These are phyloP conservation scores for Clonostachys rhizophaga DNA, from an alignment of 2,329 filamentous ascomycete genomes.

Conservation along the genomic window DNA sequence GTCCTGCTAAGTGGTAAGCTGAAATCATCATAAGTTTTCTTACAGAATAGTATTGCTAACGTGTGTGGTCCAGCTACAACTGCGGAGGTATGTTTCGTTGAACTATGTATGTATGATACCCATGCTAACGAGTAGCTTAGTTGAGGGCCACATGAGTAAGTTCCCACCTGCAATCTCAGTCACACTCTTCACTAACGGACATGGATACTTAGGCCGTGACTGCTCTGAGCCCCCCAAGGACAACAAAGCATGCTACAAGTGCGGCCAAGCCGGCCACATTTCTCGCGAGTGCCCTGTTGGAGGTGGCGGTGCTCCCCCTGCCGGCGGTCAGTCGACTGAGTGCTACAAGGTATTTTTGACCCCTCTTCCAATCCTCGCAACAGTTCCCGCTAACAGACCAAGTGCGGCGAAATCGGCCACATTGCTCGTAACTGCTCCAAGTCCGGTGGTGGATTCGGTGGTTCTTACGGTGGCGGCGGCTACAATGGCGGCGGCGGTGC, in stretches of 20 bases:
- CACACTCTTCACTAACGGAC: conserved; percentile 8
- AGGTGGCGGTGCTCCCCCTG: conserved; percentile 39
- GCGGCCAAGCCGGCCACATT: conserved; percentile 82
- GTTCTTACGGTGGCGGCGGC: conserved; percentile 37
- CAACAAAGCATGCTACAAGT: conserved; percentile 73
- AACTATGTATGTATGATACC: background rate
- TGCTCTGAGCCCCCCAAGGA: conserved; percentile 88
- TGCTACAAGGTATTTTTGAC: conserved; percentile 72
- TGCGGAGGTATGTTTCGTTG: conserved; percentile 59
- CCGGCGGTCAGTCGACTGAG: conserved; percentile 53
- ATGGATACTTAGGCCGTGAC: conserved; percentile 66
- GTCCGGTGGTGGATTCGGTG: conserved; percentile 47
- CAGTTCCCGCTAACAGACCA: conserved; percentile 2
- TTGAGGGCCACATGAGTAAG: conserved; percentile 75
- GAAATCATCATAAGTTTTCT: background rate
- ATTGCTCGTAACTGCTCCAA: conserved; percentile 89
- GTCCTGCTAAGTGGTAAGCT: conserved; percentile 74
- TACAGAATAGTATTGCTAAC: conserved; percentile 11
- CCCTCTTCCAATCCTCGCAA: background rate
- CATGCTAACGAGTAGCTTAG: conserved; percentile 16
- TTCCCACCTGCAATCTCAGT: conserved; percentile 8
- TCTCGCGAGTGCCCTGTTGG: conserved; percentile 75
- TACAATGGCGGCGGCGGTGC: conserved; percentile 46
- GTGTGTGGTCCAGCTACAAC: conserved; percentile 62
- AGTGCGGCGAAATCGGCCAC: conserved; percentile 93